Evolutionary conservation across 2,329 filamentous ascomycete species (phyloP), one percentile per base, ranked within the genome.

Genomic region (Aspergillus tubingensis): DNA sequence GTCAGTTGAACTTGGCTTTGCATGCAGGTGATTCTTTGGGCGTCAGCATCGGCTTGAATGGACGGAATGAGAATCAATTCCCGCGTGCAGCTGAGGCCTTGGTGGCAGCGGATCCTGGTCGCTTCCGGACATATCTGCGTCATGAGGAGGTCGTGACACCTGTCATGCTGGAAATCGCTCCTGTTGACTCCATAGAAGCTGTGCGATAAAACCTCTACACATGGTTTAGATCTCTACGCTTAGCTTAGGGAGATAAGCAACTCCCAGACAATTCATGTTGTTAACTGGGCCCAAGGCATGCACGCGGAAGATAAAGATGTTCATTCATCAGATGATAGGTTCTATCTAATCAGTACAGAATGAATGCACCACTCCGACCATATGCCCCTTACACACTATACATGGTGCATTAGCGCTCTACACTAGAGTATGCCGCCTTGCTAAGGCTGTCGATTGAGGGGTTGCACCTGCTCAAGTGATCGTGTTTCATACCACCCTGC

Each of bases 41-140:
- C 39, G n/a, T 19, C 19, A 11, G 10, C 8, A 4, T 13, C 23
- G 6, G 10, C 10, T 15, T 23, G 11, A 48, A 19, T 15, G 21
- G 21, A 48, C 44, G 44, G 11, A 48, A 25, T 8, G 19, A 54
- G 21, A 7, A 52, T 25, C 36, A 5, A 25, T 54, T 17, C 19
- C 44, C 44, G 44, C 44, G 44, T 49, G 44, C 44, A 49, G 44
- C 41, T 44, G 41, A 44, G n/a, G 41, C 41, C 41, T 49, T 13
- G 11, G 44, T 49, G 21, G 44, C 23, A 23, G 44, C 44, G 25
- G 23, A 49, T 49, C 44, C 44, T 30, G 23, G 44, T 49, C 44
- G 44, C 44, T 49, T 49, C 21, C 44, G 44, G 44, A 49, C 21
- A 17, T 27, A 23, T 36, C 44, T 49, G 44, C 44, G 25, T 49